phyloP scores from a whole-genome alignment of 2,329 filamentous ascomycete species.

The Arthroderma uncinatum region DNA sequence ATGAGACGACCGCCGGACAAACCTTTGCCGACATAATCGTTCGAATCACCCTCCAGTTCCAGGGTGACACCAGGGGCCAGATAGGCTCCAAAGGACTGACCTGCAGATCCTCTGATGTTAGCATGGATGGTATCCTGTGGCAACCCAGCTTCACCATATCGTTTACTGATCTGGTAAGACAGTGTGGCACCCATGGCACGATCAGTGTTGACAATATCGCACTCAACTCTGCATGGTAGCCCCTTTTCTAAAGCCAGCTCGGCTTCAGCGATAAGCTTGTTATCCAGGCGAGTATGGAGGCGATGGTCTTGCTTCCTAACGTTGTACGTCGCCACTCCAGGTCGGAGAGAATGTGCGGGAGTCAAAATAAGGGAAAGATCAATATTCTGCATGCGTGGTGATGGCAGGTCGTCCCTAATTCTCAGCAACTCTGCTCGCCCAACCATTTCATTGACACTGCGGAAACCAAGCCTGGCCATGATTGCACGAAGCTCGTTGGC shows the following conservation, averaged over 20 bases:
- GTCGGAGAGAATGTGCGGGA: constrained; percentile 87
- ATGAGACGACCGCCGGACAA: constrained; percentile 87
- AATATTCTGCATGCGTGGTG: constrained; percentile 81
- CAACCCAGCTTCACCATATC: constrained; percentile 78
- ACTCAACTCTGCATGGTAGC: constrained; percentile 83
- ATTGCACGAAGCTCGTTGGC: constrained; percentile 92
- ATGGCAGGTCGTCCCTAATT: constrained; percentile 78
- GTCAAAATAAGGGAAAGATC: constrained; percentile 87
- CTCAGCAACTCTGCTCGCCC: constrained; percentile 78
- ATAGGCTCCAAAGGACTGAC: constrained; percentile 92
- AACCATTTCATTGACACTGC: constrained; percentile 96
- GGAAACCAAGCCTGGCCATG: constrained; percentile 91
- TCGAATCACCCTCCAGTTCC: constrained; percentile 89
- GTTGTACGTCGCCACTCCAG: constrained; percentile 92
- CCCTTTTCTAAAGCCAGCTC: constrained; percentile 92
- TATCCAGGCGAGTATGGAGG: constrained; percentile 84
- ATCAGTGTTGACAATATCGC: constrained; percentile 93
- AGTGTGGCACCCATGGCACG: constrained; percentile 86
- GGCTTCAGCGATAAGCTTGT: constrained; percentile 92
- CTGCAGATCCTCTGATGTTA: constrained; percentile 91
- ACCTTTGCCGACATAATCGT: constrained; percentile 95
- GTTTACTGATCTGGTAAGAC: constrained; percentile 90
- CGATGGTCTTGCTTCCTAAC: constrained; percentile 95
- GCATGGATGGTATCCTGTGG: constrained; percentile 90
- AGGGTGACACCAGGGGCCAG: constrained; percentile 86